phyloP scores from a whole-genome alignment of 192 early-diverging fungal species.

The Haplosporangium gracile region DNA sequence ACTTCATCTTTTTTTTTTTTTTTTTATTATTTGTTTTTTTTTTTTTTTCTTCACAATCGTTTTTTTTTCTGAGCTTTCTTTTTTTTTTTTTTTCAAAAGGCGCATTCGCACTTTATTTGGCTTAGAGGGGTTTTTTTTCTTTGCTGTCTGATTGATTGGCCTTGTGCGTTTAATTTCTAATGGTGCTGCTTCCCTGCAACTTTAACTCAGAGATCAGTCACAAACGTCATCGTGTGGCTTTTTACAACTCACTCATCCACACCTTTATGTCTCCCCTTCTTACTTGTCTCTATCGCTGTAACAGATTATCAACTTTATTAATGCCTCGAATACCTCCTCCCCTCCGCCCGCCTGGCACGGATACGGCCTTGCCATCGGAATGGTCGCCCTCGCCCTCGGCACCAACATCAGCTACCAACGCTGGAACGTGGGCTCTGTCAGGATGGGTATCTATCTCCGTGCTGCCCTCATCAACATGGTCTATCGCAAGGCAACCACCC shows the following conservation, averaged over 20 bases:
- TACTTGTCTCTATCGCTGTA: background rate
- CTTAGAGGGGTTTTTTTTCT: background rate
- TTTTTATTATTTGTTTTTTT: background rate
- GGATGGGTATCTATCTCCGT: conserved; percentile 51
- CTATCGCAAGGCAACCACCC: conserved; percentile 42
- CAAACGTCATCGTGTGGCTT: background rate
- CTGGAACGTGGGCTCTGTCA: conserved; percentile 52
- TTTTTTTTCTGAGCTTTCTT: background rate
- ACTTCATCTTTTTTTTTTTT: background rate
- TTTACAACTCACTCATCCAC: background rate
- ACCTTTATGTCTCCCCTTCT: background rate
- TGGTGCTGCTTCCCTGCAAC: too few relatives aligned
- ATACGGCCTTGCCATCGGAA: conserved; percentile 34
- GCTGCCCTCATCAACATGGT: conserved; percentile 46
- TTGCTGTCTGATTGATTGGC: background rate
- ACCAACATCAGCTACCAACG: conserved; percentile 47
- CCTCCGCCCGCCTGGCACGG: conserved; percentile 45
- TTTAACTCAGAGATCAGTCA: background rate
- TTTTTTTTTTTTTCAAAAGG: background rate
- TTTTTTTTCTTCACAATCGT: too few relatives aligned
- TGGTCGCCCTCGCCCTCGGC: conserved; percentile 14
- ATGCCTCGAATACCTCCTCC: background rate
- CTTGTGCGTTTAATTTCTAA: too few relatives aligned
- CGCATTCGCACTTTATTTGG: background rate
- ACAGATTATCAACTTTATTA: conserved; percentile 41